These are phyloP conservation scores for Aspergillus pseudoterreus DNA, from an alignment of 2,329 filamentous ascomycete genomes.

Conservation along the genomic window DNA sequence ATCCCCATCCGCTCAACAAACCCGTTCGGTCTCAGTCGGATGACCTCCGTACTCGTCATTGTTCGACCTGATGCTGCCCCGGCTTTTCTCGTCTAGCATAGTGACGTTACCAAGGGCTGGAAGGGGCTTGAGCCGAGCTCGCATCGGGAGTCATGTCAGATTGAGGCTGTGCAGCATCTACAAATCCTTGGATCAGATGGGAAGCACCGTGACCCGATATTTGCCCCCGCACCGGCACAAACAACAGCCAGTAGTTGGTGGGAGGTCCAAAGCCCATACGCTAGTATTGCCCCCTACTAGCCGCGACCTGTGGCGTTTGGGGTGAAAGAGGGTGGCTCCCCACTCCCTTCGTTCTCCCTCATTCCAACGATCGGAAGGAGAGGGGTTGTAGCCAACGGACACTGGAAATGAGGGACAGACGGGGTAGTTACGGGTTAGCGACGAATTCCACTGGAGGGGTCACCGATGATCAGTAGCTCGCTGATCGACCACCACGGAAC, in stretches of 20 bases:
- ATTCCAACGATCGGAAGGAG: not conserved
- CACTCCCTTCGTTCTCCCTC: not conserved
- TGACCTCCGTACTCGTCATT: conserved; percentile 8
- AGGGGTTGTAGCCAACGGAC: not conserved
- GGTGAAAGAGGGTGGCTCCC: not conserved
- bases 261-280: not conserved
- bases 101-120: conserved; percentile 14
- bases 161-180: conserved; percentile 29
- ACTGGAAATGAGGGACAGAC: not conserved
- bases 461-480: not conserved
- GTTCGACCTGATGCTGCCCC: conserved; percentile 2
- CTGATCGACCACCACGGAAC: not conserved
- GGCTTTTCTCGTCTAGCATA: conserved; percentile 3
- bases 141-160: conserved; percentile 12
- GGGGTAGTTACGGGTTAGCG: not conserved
- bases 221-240: not conserved
- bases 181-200: conserved; percentile 6
- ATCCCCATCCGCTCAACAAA: too few relatives aligned
- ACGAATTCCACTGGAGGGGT: not conserved
- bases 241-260: not conserved
- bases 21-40: conserved; percentile 5
- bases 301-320: not conserved
- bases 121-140: not conserved
- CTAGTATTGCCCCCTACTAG: not conserved
- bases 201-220: conserved; percentile 17